Evolutionary conservation across 2,329 filamentous ascomycete genomes (phyloP), one percentile per base, ranked within the genome.

Genomic region (Aspergillus sp.): DNA sequence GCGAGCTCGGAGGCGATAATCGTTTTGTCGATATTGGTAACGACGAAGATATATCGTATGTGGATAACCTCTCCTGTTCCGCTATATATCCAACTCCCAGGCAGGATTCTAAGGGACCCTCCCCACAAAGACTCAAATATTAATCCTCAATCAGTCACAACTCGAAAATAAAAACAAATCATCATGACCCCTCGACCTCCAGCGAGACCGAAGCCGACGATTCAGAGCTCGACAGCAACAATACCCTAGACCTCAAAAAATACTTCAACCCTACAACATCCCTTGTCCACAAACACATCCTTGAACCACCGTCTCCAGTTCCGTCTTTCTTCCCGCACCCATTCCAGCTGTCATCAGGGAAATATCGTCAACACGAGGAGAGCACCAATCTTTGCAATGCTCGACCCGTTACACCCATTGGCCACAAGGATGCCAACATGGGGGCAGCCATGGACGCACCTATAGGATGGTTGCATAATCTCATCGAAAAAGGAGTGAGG

Each of bases 211-310:
- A 20, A 26, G 24, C 32, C 43, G 39, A 18, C 42, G 44, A 24
- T 34, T 6, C 9, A 15, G 24, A 17, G 34, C 15, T 36, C 32
- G 32, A 30, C 11, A 9, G 20, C 32, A 38, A 24, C 32, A 13
- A 30, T 30, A n/a, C 32, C 17, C 44, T 20, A 11, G 4, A 9
- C 26, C 42, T 38, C 8, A 55, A 58, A 2, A 60, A 52, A 54
- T 66, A 64, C 45, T 68, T 69, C 49, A 57, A 69, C 57, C 57
- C 56, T 5, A 17, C 47, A 8, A 65, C 65, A 3, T 57, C 48
- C 8, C 42, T 52, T 18, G 34, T 69, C 22, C 44, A 58, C 48
- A 22, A 43, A 3, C 22, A 60, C 9, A 50, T 64, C 5, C 38
- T 66, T 3, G 49, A 57, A 3, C 61, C 45, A 2, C 41, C 47